A percentile compares a stretch with the other conserved stretches of the same genome.
phyloP scores from a whole-genome alignment of 2,329 filamentous ascomycete species.

The Apiospora sp. region DNA sequence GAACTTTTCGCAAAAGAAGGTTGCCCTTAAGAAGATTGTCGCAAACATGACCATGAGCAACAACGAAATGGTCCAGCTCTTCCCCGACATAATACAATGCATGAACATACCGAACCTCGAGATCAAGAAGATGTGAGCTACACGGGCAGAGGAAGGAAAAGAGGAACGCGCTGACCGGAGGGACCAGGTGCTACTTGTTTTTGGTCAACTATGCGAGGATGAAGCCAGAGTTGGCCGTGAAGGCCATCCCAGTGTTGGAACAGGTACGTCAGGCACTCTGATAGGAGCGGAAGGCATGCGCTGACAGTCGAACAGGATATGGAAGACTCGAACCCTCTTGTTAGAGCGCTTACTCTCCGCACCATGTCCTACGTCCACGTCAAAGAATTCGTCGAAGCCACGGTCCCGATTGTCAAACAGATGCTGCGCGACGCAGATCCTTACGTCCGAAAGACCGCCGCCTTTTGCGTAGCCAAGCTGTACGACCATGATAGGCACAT shows the following conservation, averaged over 20 bases:
- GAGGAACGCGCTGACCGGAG: constrained; percentile 39
- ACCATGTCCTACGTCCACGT: constrained; percentile 99
- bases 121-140: constrained; percentile 95
- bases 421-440: constrained; percentile 88
- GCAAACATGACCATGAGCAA: constrained; percentile 99
- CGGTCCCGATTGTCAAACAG: constrained; percentile 82
- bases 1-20: constrained; percentile 94
- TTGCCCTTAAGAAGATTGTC: constrained; percentile 98
- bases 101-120: constrained; percentile 95
- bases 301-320: constrained; percentile 70
- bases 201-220: constrained; percentile 96
- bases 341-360: constrained; percentile 88
- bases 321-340: constrained; percentile 90
- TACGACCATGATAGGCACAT: constrained; percentile 94
- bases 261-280: constrained; percentile 61
- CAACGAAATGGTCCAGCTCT: constrained; percentile 98
- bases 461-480: constrained; percentile 94
- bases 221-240: constrained; percentile 92
- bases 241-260: constrained; percentile 87
- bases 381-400: constrained; percentile 91
- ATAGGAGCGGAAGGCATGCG: neutral
- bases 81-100: constrained; percentile 92
- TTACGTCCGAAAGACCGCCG: constrained; percentile 96
- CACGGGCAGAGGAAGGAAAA: constrained; percentile 4
- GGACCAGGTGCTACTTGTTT: constrained; percentile 89